Evolutionary conservation across 1,284 basidiomycete genomes (phyloP), one percentile per base, ranked within the genome.

Genomic region (Leccinum pachyderme): DNA sequence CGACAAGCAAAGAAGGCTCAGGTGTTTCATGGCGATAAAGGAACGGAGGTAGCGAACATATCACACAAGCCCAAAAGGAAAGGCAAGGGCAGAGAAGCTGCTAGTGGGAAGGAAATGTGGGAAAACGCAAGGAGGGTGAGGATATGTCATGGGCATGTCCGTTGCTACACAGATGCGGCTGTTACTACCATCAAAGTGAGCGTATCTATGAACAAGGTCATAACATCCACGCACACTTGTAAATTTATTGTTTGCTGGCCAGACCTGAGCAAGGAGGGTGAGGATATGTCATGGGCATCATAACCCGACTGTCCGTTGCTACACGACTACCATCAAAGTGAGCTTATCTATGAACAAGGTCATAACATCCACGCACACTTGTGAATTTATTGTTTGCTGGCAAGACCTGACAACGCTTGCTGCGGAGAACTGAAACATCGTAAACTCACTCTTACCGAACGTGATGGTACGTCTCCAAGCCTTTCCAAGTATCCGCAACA

Each of bases 1-100:
- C 37, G 89, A 91, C 58, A 91, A 74, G 72, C 89, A 91, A 63
- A 83, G 71, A 56, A 80, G 73, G 68, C 63, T 72, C 72, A 73
- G 74, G 55, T 66, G 52, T 51, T 15, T 56, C 68, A 72, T 70
- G 5, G 41, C 44, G 51, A 49, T 35, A 27, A 58, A 58, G 3
- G 46, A 47, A 47, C 1, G 54, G 33, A 18, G 32, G 49, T 41
- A 47, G 47, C 13, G 48, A 27, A 60, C 67, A 69, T 72, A 54
- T 61, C 63, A 67, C 69, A 51, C 22, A 57, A 35, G 53, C 58
- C 56, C 53, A 51, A 51, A 59, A 62, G 39, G 56, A 65, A 51
- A 35, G 62, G 63, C 53, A 35, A 46, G 31, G 32, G 63, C 68
- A 69, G 58, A 48, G 56, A 50, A 5, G 62, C 64, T 60, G 66